These are phyloP conservation scores for Sinapis alba DNA, from an alignment of 441 rosid genomes.

Conservation along the genomic window DNA sequence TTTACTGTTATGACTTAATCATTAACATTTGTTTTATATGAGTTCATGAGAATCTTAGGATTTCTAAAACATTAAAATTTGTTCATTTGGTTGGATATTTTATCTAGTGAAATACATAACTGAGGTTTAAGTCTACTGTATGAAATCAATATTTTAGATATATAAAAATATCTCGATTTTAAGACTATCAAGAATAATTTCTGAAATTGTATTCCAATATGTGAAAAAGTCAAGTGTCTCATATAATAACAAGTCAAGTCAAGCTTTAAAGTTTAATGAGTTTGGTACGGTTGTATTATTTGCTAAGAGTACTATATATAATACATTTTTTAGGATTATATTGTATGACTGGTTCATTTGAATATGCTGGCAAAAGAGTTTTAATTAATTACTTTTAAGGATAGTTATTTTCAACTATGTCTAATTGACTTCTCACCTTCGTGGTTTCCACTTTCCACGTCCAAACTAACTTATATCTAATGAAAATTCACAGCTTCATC, in stretches of 20 bases:
- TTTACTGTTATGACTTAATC: background rate
- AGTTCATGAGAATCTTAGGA: background rate
- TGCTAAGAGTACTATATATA: no score
- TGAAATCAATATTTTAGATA: background rate
- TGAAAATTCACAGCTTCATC: background rate
- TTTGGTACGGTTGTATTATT: background rate
- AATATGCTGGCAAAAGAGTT: conserved; percentile 6
- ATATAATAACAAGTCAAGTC: conserved; percentile 20
- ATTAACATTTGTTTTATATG: background rate
- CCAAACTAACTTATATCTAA: background rate
- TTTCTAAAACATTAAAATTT: background rate
- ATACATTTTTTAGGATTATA: background rate
- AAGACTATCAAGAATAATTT: background rate
- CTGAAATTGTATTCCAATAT: background rate
- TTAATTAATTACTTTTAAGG: background rate
- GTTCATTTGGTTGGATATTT: background rate
- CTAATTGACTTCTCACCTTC: conserved; percentile 21
- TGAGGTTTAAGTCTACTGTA: background rate
- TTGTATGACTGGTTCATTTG: conserved; percentile 2
- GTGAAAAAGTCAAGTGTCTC: conserved; percentile 1
- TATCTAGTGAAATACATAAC: background rate
- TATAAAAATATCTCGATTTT: background rate
- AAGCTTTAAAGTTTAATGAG: background rate
- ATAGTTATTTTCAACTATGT: conserved; percentile 4
- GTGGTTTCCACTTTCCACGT: conserved; percentile 26